A percentile compares a stretch with the other conserved stretches of the same genome.
phyloP scores from a whole-genome alignment of 768 basidiomycete species.

The Collybia sordida region DNA sequence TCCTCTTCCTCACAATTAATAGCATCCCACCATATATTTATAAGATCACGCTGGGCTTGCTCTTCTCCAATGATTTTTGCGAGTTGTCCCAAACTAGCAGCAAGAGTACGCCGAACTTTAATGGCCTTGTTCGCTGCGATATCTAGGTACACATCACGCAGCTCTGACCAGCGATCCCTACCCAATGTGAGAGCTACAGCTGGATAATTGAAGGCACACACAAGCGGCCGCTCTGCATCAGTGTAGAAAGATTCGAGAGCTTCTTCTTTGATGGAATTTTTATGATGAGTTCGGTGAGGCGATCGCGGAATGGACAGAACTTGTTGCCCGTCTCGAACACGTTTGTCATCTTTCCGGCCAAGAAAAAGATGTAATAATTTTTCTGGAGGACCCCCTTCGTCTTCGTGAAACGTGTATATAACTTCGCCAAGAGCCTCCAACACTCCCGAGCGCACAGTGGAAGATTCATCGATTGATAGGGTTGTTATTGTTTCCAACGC shows the following conservation, averaged over 20 bases:
- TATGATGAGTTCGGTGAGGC: too few species aligned
- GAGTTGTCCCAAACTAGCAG: slow-evolving; percentile 87
- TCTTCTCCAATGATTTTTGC: slow-evolving; percentile 81
- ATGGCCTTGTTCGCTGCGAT: slow-evolving; percentile 59
- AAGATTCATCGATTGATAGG: slow-evolving; percentile 62
- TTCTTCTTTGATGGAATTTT: neutral
- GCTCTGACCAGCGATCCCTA: slow-evolving; percentile 64
- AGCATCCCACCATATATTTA: slow-evolving; percentile 69
- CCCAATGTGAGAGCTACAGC: slow-evolving; percentile 88
- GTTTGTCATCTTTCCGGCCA: slow-evolving; percentile 49
- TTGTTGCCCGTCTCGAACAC: slow-evolving; percentile 38
- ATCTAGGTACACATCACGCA: slow-evolving; percentile 66
- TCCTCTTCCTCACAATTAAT: slow-evolving; percentile 63
- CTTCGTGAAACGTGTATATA: slow-evolving; percentile 74
- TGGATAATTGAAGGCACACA: slow-evolving; percentile 90
- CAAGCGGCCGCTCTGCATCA: slow-evolving; percentile 71
- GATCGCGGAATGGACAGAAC: neutral
- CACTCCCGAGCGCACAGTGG: slow-evolving; percentile 73
- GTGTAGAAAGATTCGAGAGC: slow-evolving; percentile 48
- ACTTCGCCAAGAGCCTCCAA: slow-evolving; percentile 90
- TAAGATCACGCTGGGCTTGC: slow-evolving; percentile 63
- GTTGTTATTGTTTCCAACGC: slow-evolving; percentile 65
- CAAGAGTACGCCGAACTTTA: slow-evolving; percentile 76
- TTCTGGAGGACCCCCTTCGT: slow-evolving; percentile 65
- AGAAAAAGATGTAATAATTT: slow-evolving; percentile 79